Percentiles rank a stretch among this genome's conserved stretches.
Conservation (phyloP, 345 rosid species). For the Mangifera indica region DNA sequence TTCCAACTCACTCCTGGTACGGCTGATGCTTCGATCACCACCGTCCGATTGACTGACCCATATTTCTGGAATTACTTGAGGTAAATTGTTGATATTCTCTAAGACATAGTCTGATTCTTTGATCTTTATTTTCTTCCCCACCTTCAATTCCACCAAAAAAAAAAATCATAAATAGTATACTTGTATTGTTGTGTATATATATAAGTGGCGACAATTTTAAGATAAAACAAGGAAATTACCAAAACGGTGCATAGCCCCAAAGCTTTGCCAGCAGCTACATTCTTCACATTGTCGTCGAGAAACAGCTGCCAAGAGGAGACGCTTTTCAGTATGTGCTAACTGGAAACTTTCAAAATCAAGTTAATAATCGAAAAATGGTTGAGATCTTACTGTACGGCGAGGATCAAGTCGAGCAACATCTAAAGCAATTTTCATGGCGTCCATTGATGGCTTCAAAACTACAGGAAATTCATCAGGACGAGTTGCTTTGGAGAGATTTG, state of each 20-base stretch:
- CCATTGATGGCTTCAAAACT: slow-evolving; percentile 71
- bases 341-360: background rate
- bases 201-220: background rate
- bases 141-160: slow-evolving; percentile 30
- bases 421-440: slow-evolving; percentile 75
- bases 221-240: slow-evolving; percentile 36
- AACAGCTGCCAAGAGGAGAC: slow-evolving; percentile 47
- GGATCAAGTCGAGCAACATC: slow-evolving; percentile 61
- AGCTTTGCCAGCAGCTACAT: slow-evolving; percentile 71
- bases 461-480: slow-evolving; percentile 77
- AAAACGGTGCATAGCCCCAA: slow-evolving; percentile 67
- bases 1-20: slow-evolving; percentile 52
- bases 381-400: slow-evolving; percentile 48
- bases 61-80: slow-evolving; percentile 63
- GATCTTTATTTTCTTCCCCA: slow-evolving; percentile 59
- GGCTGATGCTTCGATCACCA: slow-evolving; percentile 36
- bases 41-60: slow-evolving; percentile 41
- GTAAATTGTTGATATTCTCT: slow-evolving; percentile 43
- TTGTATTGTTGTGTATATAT: background rate
- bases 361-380: background rate
- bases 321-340: background rate
- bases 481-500: slow-evolving; percentile 51
- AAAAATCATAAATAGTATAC: background rate
- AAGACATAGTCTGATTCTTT: slow-evolving; percentile 69
- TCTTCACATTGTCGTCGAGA: slow-evolving; percentile 69